Evolutionary conservation across 73 alveolate species (phyloP).

Genomic region (Paramecium sexaurelia): DNA sequence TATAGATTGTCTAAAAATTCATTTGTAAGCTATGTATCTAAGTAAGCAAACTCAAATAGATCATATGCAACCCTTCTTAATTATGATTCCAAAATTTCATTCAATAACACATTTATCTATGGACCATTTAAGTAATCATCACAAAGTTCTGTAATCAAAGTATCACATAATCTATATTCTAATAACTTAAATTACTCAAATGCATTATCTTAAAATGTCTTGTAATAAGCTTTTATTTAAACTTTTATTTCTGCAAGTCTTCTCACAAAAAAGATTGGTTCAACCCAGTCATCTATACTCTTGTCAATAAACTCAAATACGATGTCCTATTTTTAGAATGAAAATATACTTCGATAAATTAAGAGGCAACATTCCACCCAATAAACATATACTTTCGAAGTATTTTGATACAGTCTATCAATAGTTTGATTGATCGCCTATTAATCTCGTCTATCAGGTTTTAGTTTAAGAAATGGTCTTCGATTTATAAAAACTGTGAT

Average conservation of each 20-base stretch:
- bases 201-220: slow-evolving; percentile 34
- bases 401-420: background rate
- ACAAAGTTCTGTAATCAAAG: slow-evolving; percentile 4
- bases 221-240: background rate
- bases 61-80: slow-evolving; percentile 48
- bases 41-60: slow-evolving; percentile 35
- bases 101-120: background rate
- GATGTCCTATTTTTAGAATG: background rate
- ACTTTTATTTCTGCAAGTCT: background rate
- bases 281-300: background rate
- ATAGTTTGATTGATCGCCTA: background rate
- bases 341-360: background rate
- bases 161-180: background rate
- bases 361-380: background rate
- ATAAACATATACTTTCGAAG: background rate
- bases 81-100: slow-evolving; percentile 31
- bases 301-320: background rate
- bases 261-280: background rate
- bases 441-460: background rate
- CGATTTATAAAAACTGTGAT: background rate
- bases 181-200: background rate
- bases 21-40: background rate
- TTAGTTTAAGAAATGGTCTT: background rate
- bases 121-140: background rate
- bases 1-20: background rate